A percentile compares a stretch with the other conserved stretches of the same genome.
Conservation (phyloP, 2,329 filamentous ascomycete species). For the Calonectria hawksworthii region DNA sequence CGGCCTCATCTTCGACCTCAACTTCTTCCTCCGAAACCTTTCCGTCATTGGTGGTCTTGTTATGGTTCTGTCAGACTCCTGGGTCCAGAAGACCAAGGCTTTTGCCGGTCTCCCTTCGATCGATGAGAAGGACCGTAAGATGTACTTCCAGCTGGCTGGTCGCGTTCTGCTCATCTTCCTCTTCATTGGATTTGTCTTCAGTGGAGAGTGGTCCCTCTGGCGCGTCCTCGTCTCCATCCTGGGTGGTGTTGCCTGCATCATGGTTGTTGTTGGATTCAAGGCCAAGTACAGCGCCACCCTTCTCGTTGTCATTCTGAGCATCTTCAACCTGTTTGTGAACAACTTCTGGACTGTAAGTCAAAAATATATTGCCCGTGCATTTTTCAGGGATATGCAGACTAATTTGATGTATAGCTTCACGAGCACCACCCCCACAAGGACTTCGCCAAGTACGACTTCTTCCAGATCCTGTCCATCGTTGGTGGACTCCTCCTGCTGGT, state of each 20-base stretch:
- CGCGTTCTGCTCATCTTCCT: constrained; percentile 97
- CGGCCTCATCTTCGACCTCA: constrained; percentile 97
- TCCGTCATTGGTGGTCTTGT: constrained; percentile 97
- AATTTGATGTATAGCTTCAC: constrained; percentile 76
- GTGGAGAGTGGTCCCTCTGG: constrained; percentile 92
- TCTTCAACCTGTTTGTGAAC: constrained; percentile 98
- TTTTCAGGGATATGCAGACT: neutral
- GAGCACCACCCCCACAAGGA: constrained; percentile 99
- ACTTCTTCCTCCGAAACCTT: constrained; percentile 99
- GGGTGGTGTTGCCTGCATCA: constrained; percentile 92
- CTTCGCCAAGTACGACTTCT: constrained; percentile 99
- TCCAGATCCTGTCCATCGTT: constrained; percentile 99
- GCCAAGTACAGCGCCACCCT: constrained; percentile 98
- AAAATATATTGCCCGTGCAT: neutral
- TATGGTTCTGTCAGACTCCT: constrained; percentile 98
- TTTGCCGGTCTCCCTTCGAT: constrained; percentile 94
- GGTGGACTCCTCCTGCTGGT: constrained; percentile 95
- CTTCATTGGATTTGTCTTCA: constrained; percentile 96
- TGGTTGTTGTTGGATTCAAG: constrained; percentile 99
- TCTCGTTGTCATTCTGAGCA: constrained; percentile 92
- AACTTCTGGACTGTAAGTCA: constrained; percentile 98
- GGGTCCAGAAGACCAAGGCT: constrained; percentile 97
- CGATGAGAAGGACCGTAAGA: constrained; percentile 99
- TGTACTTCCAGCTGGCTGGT: constrained; percentile 99
- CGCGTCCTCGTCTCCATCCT: constrained; percentile 87